Percentiles rank a stretch among this genome's conserved stretches.
phyloP scores from a whole-genome alignment of 129 eudicot genomes.

The Chrysanthemum makinoi region DNA sequence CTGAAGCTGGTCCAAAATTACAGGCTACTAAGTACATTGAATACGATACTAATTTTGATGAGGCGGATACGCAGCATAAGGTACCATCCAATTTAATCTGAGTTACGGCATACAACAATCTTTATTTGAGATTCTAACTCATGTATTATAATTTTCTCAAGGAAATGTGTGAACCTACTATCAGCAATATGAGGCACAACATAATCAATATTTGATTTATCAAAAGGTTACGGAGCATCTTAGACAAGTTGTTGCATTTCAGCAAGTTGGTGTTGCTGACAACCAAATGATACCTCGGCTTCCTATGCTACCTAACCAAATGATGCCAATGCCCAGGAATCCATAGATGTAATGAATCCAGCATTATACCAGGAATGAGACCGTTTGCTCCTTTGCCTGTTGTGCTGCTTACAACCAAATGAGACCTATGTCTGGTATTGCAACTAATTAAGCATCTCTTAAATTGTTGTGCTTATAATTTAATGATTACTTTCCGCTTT shows the following conservation, averaged over 20 bases:
- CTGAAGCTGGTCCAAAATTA: no score
- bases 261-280: slow-evolving; percentile 76
- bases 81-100: no score
- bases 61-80: no score
- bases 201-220: slow-evolving; percentile 80
- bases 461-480: background rate
- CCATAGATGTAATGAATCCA: slow-evolving; percentile 30
- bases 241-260: slow-evolving; percentile 62
- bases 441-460: slow-evolving; percentile 3
- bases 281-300: slow-evolving; percentile 72
- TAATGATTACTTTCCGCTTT: no score
- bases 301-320: slow-evolving; percentile 59
- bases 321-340: slow-evolving; percentile 58
- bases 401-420: no score
- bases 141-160: no score
- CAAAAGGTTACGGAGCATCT: slow-evolving; percentile 93
- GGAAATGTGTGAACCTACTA: slow-evolving; percentile 80
- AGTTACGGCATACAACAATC: no score
- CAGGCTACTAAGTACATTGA: no score
- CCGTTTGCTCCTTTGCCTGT: slow-evolving; percentile 62
- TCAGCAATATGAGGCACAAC: slow-evolving; percentile 85
- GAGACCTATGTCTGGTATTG: slow-evolving; percentile 60
- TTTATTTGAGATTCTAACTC: no score
- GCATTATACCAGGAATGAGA: slow-evolving; percentile 58
- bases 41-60: no score